phyloP scores from a whole-genome alignment of 768 basidiomycete genomes.

The Rhizopogon vinicolor region DNA sequence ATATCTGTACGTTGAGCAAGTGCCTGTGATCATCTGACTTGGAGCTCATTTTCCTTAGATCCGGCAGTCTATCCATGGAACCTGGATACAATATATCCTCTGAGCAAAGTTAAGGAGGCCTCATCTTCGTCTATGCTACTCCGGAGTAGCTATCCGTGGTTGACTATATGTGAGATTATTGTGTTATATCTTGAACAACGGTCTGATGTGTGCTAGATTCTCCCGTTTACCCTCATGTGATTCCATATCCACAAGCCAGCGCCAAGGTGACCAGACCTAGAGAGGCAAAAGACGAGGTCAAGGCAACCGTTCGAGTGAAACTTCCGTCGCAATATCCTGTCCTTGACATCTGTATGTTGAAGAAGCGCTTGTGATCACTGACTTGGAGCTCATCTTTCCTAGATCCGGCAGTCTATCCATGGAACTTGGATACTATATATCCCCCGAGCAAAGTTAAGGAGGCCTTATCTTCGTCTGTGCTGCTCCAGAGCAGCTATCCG shows the following conservation, averaged over 20 bases:
- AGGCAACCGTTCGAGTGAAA: conserved; percentile 6
- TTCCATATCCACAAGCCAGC: conserved; percentile 10
- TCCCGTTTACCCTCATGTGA: conserved; percentile 17
- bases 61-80: conserved; percentile 24
- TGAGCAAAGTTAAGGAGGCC: conserved; percentile 1
- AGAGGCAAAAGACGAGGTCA: neutral
- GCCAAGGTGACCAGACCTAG: conserved; percentile 2
- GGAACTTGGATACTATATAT: conserved; percentile 21
- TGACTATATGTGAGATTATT: conserved; percentile 30
- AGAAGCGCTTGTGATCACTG: neutral
- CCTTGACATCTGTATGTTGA: conserved; percentile 32
- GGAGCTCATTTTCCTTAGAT: conserved; percentile 6
- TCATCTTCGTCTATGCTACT: conserved; percentile 5
- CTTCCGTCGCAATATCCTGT: conserved; percentile 13
- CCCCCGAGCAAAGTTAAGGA: conserved; percentile 8
- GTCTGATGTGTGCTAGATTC: conserved; percentile 14
- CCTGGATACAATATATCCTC: conserved; percentile 20
- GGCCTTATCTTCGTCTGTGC: conserved; percentile 1
- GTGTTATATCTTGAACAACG: neutral
- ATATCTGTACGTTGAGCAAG: conserved; percentile 27
- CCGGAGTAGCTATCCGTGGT: conserved; percentile 27
- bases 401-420: conserved; percentile 23
- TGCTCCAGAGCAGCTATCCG: conserved; percentile 25
- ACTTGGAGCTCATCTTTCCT: neutral
- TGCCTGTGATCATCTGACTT: neutral